Percentiles rank a stretch among this genome's conserved stretches.
These are phyloP conservation scores for Vicia faba DNA, from an alignment of 306 rosid genomes.

Conservation along the genomic window DNA sequence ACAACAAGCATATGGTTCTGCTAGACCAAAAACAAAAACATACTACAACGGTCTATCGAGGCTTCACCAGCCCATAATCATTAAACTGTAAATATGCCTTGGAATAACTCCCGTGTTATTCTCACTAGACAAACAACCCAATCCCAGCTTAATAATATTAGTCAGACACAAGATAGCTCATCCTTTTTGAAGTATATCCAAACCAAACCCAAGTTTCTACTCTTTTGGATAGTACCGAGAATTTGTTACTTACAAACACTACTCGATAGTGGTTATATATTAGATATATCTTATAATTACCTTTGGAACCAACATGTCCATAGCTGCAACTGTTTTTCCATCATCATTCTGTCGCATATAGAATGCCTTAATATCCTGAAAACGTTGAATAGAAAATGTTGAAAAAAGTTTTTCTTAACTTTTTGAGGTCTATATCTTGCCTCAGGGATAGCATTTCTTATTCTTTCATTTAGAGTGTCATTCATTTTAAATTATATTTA, in stretches of 20 bases:
- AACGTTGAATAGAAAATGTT: conserved; percentile 31
- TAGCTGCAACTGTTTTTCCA: conserved; percentile 93
- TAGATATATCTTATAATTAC: conserved; percentile 45
- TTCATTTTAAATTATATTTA: conserved; percentile 3
- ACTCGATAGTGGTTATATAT: conserved; percentile 14
- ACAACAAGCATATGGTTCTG: not conserved
- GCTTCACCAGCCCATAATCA: conserved; percentile 7
- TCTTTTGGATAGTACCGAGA: conserved; percentile 22
- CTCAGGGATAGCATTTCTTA: not conserved
- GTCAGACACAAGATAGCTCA: conserved; percentile 3
- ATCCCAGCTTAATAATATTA: conserved; percentile 1
- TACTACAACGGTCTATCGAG: not conserved
- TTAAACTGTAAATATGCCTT: not conserved
- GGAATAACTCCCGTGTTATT: conserved; percentile 9
- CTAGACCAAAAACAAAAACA: not conserved
- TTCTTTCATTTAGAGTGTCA: not conserved
- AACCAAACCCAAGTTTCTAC: conserved; percentile 28
- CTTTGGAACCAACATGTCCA: conserved; percentile 97
- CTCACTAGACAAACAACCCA: not conserved
- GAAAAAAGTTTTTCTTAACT: not conserved
- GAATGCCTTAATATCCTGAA: conserved; percentile 95
- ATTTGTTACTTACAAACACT: conserved; percentile 24
- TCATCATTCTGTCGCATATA: conserved; percentile 97
- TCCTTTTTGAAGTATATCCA: not conserved
- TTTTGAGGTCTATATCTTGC: not conserved